Percentiles rank a stretch among this genome's conserved stretches.
Conservation (phyloP, 2,329 filamentous ascomycete genomes). For the Cadophora gregata region DNA sequence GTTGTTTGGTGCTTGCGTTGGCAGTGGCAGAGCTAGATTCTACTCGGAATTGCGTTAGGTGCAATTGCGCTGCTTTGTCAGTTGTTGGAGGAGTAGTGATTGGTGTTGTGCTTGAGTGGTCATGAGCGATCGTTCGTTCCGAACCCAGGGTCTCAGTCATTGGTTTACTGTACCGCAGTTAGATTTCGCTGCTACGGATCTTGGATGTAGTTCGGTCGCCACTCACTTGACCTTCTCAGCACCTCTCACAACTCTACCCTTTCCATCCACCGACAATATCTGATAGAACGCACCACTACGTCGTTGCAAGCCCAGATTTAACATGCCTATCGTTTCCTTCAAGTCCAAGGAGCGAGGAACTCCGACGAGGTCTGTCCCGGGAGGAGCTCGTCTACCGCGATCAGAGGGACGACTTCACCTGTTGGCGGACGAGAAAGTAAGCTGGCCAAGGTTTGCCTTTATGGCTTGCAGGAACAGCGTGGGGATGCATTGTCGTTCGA, state of each 20-base stretch:
- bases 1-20: neutral
- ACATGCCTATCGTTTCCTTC: conserved; percentile 39
- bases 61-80: neutral
- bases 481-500: conserved; percentile 2
- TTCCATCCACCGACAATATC: conserved; percentile 17
- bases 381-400: conserved; percentile 60
- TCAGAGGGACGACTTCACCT: conserved; percentile 56
- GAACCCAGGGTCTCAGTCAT: neutral
- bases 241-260: neutral
- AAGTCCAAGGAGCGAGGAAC: conserved; percentile 47
- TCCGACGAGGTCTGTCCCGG: conserved; percentile 43
- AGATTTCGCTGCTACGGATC: neutral
- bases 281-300: conserved; percentile 32
- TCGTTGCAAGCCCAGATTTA: conserved; percentile 40
- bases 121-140: neutral
- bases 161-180: neutral
- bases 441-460: conserved; percentile 37
- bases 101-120: conserved; percentile 8
- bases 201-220: neutral
- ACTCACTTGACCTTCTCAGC: conserved; percentile 3
- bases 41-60: neutral
- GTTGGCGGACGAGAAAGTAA: conserved; percentile 53
- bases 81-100: conserved; percentile 11
- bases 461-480: neutral
- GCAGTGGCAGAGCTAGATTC: conserved; percentile 4